Evolutionary conservation across 495 filamentous ascomycete genomes (phyloP).

Genomic region (Recurvomyces mirabilis): DNA sequence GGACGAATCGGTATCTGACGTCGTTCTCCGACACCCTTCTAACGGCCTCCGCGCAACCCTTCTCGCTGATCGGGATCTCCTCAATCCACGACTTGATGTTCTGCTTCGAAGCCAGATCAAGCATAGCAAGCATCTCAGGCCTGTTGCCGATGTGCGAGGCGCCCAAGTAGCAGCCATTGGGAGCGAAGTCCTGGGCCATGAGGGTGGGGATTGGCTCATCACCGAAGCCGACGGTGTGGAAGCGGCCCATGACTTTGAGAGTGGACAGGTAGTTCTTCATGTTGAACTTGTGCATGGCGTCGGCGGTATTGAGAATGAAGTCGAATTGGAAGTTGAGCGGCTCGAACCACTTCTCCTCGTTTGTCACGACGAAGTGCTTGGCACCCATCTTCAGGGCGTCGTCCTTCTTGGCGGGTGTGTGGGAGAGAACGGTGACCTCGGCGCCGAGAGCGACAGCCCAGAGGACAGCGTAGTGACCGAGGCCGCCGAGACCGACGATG

Average conservation of each 20-base stretch:
- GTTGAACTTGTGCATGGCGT: conserved; percentile 57
- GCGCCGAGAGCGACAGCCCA: conserved; percentile 34
- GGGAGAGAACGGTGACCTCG: conserved; percentile 36
- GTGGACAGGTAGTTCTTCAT: conserved; percentile 61
- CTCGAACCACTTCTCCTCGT: conserved; percentile 32
- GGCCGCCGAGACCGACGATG: conserved; percentile 31
- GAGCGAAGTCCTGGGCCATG: conserved; percentile 63
- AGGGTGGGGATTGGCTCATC: conserved; percentile 66
- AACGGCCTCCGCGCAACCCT: conserved; percentile 58
- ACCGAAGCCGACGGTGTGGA: conserved; percentile 74
- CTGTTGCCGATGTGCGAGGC: conserved; percentile 74
- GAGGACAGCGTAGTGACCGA: conserved; percentile 36
- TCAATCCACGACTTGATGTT: conserved; percentile 68
- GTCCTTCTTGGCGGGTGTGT: conserved; percentile 33
- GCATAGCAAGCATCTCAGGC: conserved; percentile 70
- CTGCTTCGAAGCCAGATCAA: conserved; percentile 71
- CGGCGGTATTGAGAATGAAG: conserved; percentile 62
- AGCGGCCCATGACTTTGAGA: conserved; percentile 72
- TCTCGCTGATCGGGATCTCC: conserved; percentile 57
- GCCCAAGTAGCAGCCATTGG: conserved; percentile 68
- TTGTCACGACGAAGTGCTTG: conserved; percentile 33
- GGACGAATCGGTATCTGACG: conserved; percentile 55
- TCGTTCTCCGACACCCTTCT: conserved; percentile 55
- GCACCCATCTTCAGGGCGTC: conserved; percentile 34
- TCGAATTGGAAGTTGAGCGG: conserved; percentile 52